These are phyloP conservation scores for Pisolithus sp. DNA, from an alignment of 768 basidiomycete genomes.

Conservation along the genomic window DNA sequence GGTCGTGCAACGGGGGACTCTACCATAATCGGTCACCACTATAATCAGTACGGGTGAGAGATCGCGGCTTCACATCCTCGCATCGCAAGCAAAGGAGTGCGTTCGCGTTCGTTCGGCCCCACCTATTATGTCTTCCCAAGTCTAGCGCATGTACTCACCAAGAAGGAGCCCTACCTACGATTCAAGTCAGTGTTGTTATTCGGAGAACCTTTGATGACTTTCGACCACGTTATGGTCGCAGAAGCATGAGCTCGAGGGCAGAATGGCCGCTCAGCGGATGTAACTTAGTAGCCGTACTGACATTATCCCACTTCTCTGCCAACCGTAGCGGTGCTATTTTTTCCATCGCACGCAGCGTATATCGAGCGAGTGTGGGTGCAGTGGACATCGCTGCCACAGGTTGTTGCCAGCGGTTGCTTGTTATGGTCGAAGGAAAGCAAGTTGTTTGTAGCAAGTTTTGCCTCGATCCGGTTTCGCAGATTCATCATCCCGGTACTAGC, in stretches of 20 bases:
- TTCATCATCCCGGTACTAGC: too few species aligned
- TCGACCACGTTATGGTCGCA: too few species aligned
- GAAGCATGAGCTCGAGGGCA: too few species aligned
- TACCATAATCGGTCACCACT: slow-evolving; percentile 12
- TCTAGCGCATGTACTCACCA: slow-evolving; percentile 37
- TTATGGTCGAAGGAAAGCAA: too few species aligned
- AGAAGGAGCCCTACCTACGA: slow-evolving; percentile 65
- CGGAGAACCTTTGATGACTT: too few species aligned
- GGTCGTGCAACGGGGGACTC: slow-evolving; percentile 49
- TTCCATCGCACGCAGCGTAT: slow-evolving; percentile 65
- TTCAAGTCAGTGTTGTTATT: slow-evolving; percentile 4
- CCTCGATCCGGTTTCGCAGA: too few species aligned
- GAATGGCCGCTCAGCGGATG: too few species aligned
- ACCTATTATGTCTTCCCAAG: slow-evolving; percentile 1
- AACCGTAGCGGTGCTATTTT: slow-evolving; percentile 80
- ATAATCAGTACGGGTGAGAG: too few species aligned
- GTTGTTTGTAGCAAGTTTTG: too few species aligned
- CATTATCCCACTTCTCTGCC: slow-evolving; percentile 94
- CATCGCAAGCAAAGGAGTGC: background rate
- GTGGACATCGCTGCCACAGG: background rate
- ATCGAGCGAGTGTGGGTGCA: slow-evolving; percentile 26
- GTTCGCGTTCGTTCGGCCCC: background rate
- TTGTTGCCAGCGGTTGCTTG: too few species aligned
- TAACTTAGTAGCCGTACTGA: slow-evolving; percentile 33
- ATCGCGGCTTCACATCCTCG: too few species aligned